Percentiles rank a stretch among this genome's conserved stretches.
Evolutionary conservation across 2,329 filamentous ascomycete genomes (phyloP).

Genomic region (Plectosphaerella sp.): DNA sequence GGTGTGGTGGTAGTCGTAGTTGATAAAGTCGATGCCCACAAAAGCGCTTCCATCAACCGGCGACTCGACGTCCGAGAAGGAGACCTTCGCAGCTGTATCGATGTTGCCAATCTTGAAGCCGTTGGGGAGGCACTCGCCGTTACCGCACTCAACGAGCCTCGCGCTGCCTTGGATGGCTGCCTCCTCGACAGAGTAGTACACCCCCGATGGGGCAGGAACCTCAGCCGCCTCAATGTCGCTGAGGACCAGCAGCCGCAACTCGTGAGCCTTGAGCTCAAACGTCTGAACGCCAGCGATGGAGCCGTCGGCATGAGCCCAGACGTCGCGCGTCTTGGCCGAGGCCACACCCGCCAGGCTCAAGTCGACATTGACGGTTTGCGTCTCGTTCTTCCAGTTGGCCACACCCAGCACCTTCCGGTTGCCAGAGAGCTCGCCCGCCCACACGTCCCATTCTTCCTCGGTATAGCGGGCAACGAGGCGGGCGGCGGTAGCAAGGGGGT

Average conservation of each 20-base stretch:
- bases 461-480: constrained; percentile 43
- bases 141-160: constrained; percentile 25
- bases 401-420: constrained; percentile 37
- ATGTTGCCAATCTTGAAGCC: constrained; percentile 37
- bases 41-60: constrained; percentile 28
- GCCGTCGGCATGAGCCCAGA: constrained; percentile 32
- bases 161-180: constrained; percentile 28
- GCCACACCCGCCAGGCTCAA: constrained; percentile 33
- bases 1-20: constrained; percentile 41
- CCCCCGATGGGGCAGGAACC: constrained; percentile 19
- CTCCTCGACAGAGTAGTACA: constrained; percentile 36
- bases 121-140: constrained; percentile 34
- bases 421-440: constrained; percentile 41
- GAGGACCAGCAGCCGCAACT: constrained; percentile 33
- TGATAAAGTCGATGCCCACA: constrained; percentile 45
- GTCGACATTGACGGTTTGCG: constrained; percentile 35
- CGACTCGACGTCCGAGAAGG: constrained; percentile 26
- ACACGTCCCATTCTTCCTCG: constrained; percentile 45
- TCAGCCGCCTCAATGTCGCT: constrained; percentile 22
- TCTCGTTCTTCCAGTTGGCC: constrained; percentile 44
- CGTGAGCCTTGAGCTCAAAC: constrained; percentile 29
- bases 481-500: constrained; percentile 45
- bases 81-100: constrained; percentile 24
- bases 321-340: constrained; percentile 30
- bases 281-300: constrained; percentile 24